These are phyloP conservation scores for Spergularia azorica DNA, from an alignment of 179 eudicot genomes.

Conservation along the genomic window DNA sequence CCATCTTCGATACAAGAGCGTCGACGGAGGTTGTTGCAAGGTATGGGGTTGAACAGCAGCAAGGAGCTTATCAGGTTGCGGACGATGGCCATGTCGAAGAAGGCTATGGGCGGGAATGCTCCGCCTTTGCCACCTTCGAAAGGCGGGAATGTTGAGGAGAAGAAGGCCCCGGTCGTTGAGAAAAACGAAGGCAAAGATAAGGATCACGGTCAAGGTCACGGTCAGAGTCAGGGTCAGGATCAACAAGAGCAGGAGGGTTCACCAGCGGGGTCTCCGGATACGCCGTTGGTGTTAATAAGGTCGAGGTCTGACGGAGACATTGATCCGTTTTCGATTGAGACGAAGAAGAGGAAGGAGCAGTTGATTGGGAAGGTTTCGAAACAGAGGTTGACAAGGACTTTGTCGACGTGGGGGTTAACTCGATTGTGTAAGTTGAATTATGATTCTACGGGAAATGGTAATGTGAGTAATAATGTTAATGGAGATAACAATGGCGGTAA, in stretches of 20 bases:
- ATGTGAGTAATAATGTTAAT: background rate
- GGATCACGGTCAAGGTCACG: background rate
- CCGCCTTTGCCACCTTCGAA: conserved; percentile 23
- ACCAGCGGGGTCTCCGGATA: conserved; percentile 18
- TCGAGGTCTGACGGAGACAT: conserved; percentile 89
- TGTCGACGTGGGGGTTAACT: conserved; percentile 36
- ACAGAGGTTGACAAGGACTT: conserved; percentile 68
- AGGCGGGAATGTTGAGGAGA: background rate
- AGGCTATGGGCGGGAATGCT: conserved; percentile 3
- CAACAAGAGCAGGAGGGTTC: conserved; percentile 15
- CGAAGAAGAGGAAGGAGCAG: conserved; percentile 59
- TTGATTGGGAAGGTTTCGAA: conserved; percentile 66
- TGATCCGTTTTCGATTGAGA: conserved; percentile 39
- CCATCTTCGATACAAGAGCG: conserved; percentile 75
- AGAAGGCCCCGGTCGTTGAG: background rate
- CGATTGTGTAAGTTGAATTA: conserved; percentile 29
- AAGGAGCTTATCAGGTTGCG: conserved; percentile 45
- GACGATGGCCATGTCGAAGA: conserved; percentile 43
- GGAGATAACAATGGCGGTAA: background rate
- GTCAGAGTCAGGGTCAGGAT: background rate
- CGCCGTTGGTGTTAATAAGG: conserved; percentile 47
- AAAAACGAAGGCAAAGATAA: background rate
- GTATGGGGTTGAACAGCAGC: conserved; percentile 76
- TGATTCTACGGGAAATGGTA: background rate
- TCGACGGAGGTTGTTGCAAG: conserved; percentile 62